A percentile compares a stretch with the other conserved stretches of the same genome.
These are phyloP conservation scores for Fusarium gaditjirri DNA, from an alignment of 2,329 filamentous ascomycete species.

Conservation along the genomic window DNA sequence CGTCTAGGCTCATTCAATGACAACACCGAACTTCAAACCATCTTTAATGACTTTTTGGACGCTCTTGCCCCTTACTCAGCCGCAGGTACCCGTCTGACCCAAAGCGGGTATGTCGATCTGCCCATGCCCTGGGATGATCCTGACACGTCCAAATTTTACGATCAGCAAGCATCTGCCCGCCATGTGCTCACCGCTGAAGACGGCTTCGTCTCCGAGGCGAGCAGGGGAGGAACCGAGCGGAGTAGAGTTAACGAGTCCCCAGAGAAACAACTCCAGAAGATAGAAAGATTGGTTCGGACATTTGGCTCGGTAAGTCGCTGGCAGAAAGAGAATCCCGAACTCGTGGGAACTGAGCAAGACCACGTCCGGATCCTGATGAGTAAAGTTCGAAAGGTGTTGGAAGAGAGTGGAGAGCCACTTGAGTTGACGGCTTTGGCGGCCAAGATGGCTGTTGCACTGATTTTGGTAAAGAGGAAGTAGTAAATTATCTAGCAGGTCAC, in stretches of 20 bases:
- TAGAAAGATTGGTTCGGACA: background rate
- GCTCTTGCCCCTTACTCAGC: background rate
- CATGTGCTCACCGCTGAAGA: background rate
- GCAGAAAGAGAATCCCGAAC: background rate
- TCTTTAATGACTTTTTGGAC: background rate
- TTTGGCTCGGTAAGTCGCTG: background rate
- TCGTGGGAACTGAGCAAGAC: background rate
- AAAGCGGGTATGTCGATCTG: background rate
- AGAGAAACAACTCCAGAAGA: background rate
- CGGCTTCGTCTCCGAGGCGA: accelerated
- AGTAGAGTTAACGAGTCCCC: accelerated
- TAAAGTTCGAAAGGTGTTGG: background rate
- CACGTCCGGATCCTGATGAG: background rate
- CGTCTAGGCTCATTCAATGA: accelerated
- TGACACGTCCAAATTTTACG: background rate
- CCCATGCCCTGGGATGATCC: slow-evolving; percentile 13
- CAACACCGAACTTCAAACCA: background rate
- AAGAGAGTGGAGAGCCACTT: background rate
- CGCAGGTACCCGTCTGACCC: background rate
- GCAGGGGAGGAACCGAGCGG: accelerated
- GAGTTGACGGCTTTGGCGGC: background rate
- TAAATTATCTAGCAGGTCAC: accelerated
- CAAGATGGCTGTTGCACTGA: background rate
- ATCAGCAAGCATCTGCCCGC: background rate
- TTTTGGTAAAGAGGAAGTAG: background rate